Evolutionary conservation across 2,329 filamentous ascomycete species (phyloP).

Genomic region (Colletotrichum aenigma): DNA sequence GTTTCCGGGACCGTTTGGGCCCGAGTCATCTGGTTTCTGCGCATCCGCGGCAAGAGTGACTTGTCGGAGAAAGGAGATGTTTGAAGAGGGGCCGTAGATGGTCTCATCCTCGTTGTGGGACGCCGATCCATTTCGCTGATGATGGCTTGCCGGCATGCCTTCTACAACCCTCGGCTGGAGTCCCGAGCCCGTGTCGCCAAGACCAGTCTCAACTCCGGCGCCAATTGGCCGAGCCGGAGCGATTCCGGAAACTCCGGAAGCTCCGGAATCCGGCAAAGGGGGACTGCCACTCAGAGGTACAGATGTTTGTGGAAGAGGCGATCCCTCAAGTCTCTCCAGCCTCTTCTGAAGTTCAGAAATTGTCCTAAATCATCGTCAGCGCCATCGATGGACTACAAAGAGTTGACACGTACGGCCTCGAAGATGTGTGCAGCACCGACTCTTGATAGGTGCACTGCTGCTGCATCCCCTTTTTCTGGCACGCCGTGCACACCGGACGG

Average conservation of each 20-base stretch:
- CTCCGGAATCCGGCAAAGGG: background rate
- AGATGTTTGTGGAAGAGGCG: background rate
- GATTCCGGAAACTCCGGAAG: background rate
- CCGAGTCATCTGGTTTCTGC: background rate
- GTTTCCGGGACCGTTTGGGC: background rate
- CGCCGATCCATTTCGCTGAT: background rate
- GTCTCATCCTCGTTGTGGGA: background rate
- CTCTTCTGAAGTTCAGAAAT: background rate
- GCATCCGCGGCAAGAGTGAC: background rate
- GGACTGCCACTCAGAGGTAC: accelerated
- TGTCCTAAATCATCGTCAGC: background rate
- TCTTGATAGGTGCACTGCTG: slow-evolving; percentile 1
- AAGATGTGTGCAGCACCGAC: background rate
- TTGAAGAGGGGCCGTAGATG: background rate
- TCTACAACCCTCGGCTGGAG: accelerated
- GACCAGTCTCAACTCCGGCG: background rate
- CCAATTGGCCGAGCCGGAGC: background rate
- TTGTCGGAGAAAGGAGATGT: background rate
- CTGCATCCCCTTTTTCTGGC: background rate
- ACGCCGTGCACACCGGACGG: background rate
- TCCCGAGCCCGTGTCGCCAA: background rate
- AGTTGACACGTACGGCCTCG: background rate
- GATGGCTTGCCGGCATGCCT: background rate
- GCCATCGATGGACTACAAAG: accelerated
- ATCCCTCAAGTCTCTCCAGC: background rate